Conservation (phyloP, 2,329 filamentous ascomycete species). For the Septoria petroselini region DNA sequence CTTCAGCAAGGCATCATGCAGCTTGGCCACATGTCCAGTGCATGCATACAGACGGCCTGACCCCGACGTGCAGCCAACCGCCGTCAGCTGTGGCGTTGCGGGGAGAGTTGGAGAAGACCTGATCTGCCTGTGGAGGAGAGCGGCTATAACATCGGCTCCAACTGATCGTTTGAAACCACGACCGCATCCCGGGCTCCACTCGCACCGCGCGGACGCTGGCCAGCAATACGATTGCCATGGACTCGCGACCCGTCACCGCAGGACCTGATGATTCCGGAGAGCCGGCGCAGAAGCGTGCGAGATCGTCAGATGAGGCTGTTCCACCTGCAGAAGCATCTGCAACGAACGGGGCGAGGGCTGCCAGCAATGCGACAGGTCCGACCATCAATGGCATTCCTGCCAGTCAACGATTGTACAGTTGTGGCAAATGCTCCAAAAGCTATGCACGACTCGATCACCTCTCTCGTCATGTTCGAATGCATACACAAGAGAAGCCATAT, state of each 20-base stretch:
- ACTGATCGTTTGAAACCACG: constrained; percentile 12
- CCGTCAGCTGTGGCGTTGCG: constrained; percentile 6
- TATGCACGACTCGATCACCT: constrained; percentile 55
- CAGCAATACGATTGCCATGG: constrained; percentile 4
- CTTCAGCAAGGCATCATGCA: constrained; percentile 1
- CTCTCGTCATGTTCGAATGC: constrained; percentile 51
- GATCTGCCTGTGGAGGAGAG: constrained; percentile 3
- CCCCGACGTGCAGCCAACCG: not conserved
- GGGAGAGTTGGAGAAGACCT: constrained; percentile 4
- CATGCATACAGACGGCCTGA: not conserved
- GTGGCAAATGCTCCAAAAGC: constrained; percentile 52
- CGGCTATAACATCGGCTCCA: constrained; percentile 15
- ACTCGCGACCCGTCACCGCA: constrained; percentile 3
- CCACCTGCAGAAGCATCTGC: constrained; percentile 15
- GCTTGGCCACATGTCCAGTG: not conserved
- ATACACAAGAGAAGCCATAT: constrained; percentile 46
- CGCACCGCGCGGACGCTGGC: not conserved
- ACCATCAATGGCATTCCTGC: constrained; percentile 15
- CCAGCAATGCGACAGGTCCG: constrained; percentile 5
- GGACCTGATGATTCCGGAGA: constrained; percentile 11
- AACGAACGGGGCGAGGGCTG: constrained; percentile 6
- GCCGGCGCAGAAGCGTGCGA: constrained; percentile 15
- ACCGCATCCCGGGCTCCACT: constrained; percentile 17
- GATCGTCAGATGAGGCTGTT: constrained; percentile 7
- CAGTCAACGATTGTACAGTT: constrained; percentile 44